Evolutionary conservation across 768 basidiomycete species (phyloP), one percentile per base, ranked within the genome.

Genomic region (Dendrothele bispora): DNA sequence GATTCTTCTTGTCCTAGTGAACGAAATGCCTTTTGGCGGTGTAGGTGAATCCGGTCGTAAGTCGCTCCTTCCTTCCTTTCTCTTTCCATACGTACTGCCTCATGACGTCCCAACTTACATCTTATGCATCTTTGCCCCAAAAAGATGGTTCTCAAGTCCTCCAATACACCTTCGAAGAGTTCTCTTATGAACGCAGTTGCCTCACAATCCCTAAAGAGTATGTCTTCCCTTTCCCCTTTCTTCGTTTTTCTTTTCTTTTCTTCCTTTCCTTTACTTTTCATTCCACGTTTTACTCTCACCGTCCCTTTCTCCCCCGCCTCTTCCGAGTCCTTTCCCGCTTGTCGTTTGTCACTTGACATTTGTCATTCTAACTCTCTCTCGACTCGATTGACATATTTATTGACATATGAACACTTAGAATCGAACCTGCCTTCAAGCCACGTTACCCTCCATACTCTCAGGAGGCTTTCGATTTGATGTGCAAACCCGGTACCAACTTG

Each of bases 11-110:
- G n/a, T n/a, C n/a, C 7, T 48, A 82, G 82, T 70, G 10, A 74
- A 82, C 11, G 84, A 81, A 10, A 59, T 89, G 27, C 88, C 89
- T 6, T 86, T 91, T 49, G 88, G 88, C 29, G 89, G 88, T 21
- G 72, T 79, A 35, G 88, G 88, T 2, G 67, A 74, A 4, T 86
- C 84, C 56, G 89, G 89, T 63, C 77, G 88, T 89, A 61, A 54
- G 85, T 55, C 15, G 24, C 45, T 46, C 46, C 29, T 39, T 29
- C n/a, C 35, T 18, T 12, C 15, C 7, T 4, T 30, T 7, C 6
- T 30, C 12, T 8, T 18, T 5, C 25, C n/a, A 22, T 29, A 28
- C 18, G n/a, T 3, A 4, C 22, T 12, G 28, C 12, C 0, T 34
- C 15, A 14, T 37, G 30, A 32, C n/a, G 30, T 17, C 30, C n/a